Percentiles rank a stretch among this genome's conserved stretches.
Evolutionary conservation across 805 yeast species (phyloP).

Genomic region (Tetrapisispora arboricola): DNA sequence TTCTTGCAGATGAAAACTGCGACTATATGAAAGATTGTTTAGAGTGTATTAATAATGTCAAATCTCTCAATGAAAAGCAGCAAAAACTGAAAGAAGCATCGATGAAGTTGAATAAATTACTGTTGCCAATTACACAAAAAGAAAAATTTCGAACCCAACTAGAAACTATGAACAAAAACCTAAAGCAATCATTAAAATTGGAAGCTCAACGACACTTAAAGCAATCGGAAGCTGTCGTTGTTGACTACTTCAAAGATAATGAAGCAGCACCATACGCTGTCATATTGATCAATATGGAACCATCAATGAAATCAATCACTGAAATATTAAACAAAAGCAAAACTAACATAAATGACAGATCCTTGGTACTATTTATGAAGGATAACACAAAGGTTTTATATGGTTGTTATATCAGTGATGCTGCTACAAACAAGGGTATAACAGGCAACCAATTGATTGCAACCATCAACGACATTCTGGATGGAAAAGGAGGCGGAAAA

Average conservation of each 20-base stretch:
- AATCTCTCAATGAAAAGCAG: conserved; percentile 71
- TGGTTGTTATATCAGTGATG: conserved; percentile 80
- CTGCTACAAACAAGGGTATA: conserved; percentile 55
- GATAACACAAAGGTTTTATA: conserved; percentile 75
- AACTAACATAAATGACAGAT: conserved; percentile 54
- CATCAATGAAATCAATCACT: conserved; percentile 87
- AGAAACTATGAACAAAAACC: conserved; percentile 67
- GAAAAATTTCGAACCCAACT: conserved; percentile 63
- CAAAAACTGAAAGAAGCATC: conserved; percentile 71
- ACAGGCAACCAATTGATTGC: conserved; percentile 66
- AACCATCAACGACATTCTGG: conserved; percentile 60
- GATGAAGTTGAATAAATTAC: conserved; percentile 68
- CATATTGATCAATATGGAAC: conserved; percentile 53
- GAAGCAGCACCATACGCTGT: conserved; percentile 50
- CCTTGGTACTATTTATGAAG: conserved; percentile 73
- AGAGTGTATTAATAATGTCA: conserved; percentile 46
- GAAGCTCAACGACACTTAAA: conserved; percentile 81
- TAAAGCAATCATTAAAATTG: conserved; percentile 77
- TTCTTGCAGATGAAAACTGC: conserved; percentile 79
- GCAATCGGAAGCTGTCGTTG: conserved; percentile 66
- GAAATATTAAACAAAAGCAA: conserved; percentile 83
- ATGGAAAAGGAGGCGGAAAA: conserved; percentile 98
- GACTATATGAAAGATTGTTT: conserved; percentile 54
- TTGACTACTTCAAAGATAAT: conserved; percentile 49
- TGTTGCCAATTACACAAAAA: conserved; percentile 73